These are phyloP conservation scores for Helminthosporium solani DNA, from an alignment of 2,329 filamentous ascomycete species.

Conservation along the genomic window DNA sequence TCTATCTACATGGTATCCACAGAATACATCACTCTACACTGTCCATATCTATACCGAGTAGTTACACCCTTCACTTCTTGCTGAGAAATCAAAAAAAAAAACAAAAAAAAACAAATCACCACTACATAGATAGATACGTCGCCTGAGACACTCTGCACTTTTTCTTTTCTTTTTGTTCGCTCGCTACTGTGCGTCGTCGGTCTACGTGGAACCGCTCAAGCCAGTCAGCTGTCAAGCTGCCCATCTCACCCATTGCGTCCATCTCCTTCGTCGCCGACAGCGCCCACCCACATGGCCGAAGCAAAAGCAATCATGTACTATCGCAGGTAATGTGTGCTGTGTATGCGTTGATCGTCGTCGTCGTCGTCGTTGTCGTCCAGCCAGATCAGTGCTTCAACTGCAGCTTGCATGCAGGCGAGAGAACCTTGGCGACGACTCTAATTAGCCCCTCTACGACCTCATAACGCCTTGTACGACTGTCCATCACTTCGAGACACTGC, in stretches of 20 bases:
- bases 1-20: too few species aligned
- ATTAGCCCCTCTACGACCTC: conserved; percentile 21
- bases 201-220: not conserved
- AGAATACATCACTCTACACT: too few species aligned
- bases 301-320: conserved; percentile 4
- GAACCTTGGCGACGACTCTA: conserved; percentile 23
- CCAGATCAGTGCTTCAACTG: not conserved
- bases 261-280: conserved; percentile 1
- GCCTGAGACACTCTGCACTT: too few species aligned
- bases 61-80: too few species aligned
- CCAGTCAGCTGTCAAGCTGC: not conserved
- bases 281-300: conserved; percentile 5
- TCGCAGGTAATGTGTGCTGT: too few species aligned
- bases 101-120: too few species aligned
- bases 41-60: too few species aligned
- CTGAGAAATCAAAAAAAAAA: too few species aligned
- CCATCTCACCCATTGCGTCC: not conserved
- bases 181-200: not conserved
- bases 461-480: conserved; percentile 28
- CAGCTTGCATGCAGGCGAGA: conserved; percentile 1
- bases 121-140: too few species aligned
- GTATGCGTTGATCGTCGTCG: too few species aligned
- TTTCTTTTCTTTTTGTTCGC: too few species aligned
- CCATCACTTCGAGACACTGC: conserved; percentile 18
- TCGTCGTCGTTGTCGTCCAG: too few species aligned